Evolutionary conservation across 176 grass and related monocot species (phyloP).

Genomic region (Metroxylon sagu): DNA sequence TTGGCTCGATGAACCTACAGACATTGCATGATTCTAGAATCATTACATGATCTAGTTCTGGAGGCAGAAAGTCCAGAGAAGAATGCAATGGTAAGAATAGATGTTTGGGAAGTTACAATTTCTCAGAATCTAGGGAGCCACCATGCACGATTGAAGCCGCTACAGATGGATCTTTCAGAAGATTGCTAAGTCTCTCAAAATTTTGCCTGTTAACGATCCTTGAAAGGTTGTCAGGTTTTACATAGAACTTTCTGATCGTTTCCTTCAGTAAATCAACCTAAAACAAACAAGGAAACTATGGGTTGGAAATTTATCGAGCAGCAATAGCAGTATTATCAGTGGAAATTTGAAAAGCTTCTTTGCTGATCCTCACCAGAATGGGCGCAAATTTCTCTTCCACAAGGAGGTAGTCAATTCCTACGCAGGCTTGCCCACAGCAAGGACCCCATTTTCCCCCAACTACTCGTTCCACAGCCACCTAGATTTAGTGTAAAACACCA

Average conservation of each 20-base stretch:
- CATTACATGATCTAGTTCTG: background rate
- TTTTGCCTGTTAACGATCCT: conserved; percentile 63
- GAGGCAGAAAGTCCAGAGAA: background rate
- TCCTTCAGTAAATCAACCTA: conserved; percentile 67
- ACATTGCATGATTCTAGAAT: background rate
- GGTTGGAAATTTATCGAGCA: no score
- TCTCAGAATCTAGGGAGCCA: conserved; percentile 46
- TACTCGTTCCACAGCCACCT: conserved; percentile 54
- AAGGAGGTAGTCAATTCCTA: conserved; percentile 80
- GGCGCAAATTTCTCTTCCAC: conserved; percentile 69
- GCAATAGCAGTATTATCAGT: no score
- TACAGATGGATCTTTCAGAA: conserved; percentile 45
- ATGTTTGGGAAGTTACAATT: conserved; percentile 32
- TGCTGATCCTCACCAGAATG: conserved; percentile 31
- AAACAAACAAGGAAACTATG: background rate
- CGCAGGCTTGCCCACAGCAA: conserved; percentile 81
- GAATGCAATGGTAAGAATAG: no score
- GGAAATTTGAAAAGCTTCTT: no score
- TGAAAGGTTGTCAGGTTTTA: conserved; percentile 20
- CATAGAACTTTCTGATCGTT: conserved; percentile 47
- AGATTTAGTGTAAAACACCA: background rate
- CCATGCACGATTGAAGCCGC: conserved; percentile 57
- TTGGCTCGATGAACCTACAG: conserved; percentile 74
- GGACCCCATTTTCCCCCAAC: conserved; percentile 68
- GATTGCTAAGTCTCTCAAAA: conserved; percentile 46